Evolutionary conservation across 176 grass and related monocot species (phyloP).

Genomic region (Melocanna baccifera): DNA sequence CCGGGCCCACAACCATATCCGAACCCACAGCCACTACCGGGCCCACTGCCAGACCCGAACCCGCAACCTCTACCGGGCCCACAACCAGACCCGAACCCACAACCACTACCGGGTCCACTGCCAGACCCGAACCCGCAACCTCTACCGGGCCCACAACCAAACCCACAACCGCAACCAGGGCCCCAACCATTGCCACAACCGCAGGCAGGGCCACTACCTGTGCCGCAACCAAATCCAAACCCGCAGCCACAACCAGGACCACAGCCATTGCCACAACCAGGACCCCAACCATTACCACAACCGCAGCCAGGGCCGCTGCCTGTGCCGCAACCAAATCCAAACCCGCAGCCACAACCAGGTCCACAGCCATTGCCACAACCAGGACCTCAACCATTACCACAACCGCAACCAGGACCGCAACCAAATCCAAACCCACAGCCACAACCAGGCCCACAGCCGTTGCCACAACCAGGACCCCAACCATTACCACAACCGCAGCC

Average conservation of each 20-base stretch:
- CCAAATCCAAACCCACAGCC: not conserved
- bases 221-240: too few relatives aligned
- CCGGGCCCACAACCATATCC: not conserved
- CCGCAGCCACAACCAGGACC: not conserved
- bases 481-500: not conserved
- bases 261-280: not conserved
- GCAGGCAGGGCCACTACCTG: too few relatives aligned
- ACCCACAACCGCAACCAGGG: accelerated
- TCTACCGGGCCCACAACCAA: accelerated
- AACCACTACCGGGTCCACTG: not conserved
- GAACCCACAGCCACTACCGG: not conserved
- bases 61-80: not conserved
- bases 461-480: not conserved
- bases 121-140: not conserved
- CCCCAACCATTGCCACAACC: not conserved
- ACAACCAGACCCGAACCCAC: not conserved
- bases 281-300: not conserved
- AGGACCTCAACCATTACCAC: not conserved
- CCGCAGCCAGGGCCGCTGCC: not conserved
- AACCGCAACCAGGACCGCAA: not conserved
- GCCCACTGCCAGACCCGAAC: not conserved
- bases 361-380: not conserved
- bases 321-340: accelerated
- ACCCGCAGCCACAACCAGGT: not conserved
- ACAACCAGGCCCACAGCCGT: too few relatives aligned